A percentile compares a stretch with the other conserved stretches of the same genome.
Conservation (phyloP, 2,329 filamentous ascomycete genomes). For the Trichoderma koningii region DNA sequence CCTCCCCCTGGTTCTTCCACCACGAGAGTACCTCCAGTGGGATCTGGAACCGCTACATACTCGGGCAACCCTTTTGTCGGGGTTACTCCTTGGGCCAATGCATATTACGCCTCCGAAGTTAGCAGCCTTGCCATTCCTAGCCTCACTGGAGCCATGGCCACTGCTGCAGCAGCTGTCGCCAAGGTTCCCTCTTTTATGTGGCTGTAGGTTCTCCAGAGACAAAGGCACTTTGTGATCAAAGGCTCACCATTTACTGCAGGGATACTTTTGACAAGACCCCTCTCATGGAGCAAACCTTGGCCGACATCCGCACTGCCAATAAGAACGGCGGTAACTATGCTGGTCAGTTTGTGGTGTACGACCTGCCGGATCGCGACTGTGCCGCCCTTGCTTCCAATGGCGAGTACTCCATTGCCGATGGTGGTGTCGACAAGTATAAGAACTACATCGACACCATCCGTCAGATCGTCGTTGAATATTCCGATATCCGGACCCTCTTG, state of each 20-base stretch:
- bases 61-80: slow-evolving; percentile 14
- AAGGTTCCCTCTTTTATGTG: slow-evolving; percentile 15
- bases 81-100: slow-evolving; percentile 8
- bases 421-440: slow-evolving; percentile 13
- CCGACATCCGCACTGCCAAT: slow-evolving; percentile 18
- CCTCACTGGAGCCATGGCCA: slow-evolving; percentile 13
- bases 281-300: slow-evolving; percentile 1
- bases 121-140: slow-evolving; percentile 14
- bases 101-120: slow-evolving; percentile 6
- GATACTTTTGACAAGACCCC: slow-evolving; percentile 9
- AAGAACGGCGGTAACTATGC: slow-evolving; percentile 16
- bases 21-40: background rate
- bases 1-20: background rate
- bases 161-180: slow-evolving; percentile 11
- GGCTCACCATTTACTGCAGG: background rate
- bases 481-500: slow-evolving; percentile 3
- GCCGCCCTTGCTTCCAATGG: slow-evolving; percentile 12
- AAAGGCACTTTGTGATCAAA: too few species aligned
- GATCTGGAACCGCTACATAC: slow-evolving; percentile 9
- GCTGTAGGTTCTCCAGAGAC: background rate
- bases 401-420: slow-evolving; percentile 12
- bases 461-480: background rate
- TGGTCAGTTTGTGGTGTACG: slow-evolving; percentile 17
- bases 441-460: slow-evolving; percentile 17
- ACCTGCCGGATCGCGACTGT: slow-evolving; percentile 17